Conservation (phyloP, 257 asterid species). For the Solanum rostratum region DNA sequence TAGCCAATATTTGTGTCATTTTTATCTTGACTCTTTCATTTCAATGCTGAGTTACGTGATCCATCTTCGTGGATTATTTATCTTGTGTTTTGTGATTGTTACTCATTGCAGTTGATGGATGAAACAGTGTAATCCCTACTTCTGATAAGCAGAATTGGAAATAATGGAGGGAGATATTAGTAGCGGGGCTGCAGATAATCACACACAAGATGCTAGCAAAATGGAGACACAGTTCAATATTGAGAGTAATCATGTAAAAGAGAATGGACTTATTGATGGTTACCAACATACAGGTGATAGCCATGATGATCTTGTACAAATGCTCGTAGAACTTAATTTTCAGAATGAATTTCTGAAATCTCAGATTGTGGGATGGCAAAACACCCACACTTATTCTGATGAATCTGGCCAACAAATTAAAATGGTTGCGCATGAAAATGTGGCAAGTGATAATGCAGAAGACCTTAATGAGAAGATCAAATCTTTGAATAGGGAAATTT, state of each 20-base stretch:
- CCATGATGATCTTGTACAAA: conserved; percentile 52
- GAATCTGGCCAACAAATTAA: conserved; percentile 10
- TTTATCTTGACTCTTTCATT: neutral
- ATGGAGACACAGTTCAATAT: conserved; percentile 24
- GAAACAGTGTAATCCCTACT: conserved; percentile 7
- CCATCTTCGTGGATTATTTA: neutral
- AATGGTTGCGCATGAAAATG: conserved; percentile 17
- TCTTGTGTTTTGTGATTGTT: neutral
- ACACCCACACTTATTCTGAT: conserved; percentile 17
- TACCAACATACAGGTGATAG: conserved; percentile 17
- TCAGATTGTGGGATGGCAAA: conserved; percentile 55
- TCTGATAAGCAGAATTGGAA: conserved; percentile 11
- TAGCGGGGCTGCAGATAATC: conserved; percentile 26
- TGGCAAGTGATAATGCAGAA: conserved; percentile 13
- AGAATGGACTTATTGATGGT: conserved; percentile 28
- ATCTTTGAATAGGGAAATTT: conserved; percentile 53
- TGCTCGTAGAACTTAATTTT: conserved; percentile 69
- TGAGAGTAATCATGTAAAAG: conserved; percentile 24
- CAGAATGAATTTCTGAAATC: conserved; percentile 83
- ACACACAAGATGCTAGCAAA: conserved; percentile 15
- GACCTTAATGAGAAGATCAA: conserved; percentile 53
- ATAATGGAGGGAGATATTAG: conserved; percentile 31
- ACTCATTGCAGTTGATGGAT: neutral
- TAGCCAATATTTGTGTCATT: neutral
- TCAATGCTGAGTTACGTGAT: neutral